Base-by-base conservation (phyloP, 2,329 filamentous ascomycete species). In the Phialemonium atrogriseum region DNA sequence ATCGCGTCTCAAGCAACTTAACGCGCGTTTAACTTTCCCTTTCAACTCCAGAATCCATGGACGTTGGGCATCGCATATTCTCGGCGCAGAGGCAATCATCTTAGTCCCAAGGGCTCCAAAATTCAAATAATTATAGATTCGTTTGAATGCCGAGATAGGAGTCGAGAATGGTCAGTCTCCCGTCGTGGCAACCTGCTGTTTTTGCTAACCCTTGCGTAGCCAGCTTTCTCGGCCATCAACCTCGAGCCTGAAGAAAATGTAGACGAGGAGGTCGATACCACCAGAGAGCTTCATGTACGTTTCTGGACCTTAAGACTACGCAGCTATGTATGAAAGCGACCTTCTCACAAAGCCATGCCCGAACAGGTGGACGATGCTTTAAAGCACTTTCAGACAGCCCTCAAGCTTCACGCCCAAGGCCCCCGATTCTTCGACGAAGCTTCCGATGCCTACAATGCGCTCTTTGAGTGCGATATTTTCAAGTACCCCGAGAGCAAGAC, bases 391-490 rank as follows among this genome's bases (percentile, higher is more conserved):
- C 88, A 96, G 51, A 80, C 71, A 46, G 91, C 91, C 27, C 64
- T 98, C 36, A 94, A 89, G 55, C 77, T 88, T 43, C 91, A 98
- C 52, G 81, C 89, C 2, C 86, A 94, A 58, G 88, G 91, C 2
- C 77, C 84, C 1, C 63, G 64, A 12, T 84, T 77, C 33, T 91
- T 85, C 53, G 59, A 76, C 28, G 78, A 86, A 49, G 89, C 93
- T 13, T 70, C 73, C 25, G 72, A 79, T 31, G 89, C 91, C 27
- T 98, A 98, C 59, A 68, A 80, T 28, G 75, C 76, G 22, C 75
- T 98, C 2, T 93, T 98, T 56, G 66, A 81, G 32, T 95, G 88
- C 16, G 91, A 95, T 34, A 91, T 98, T 37, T 96, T 96, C 64
- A 81, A 77, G 49, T 94, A 91, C 50, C 82, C 84, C 31, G 89